Base-by-base conservation (phyloP, 1,284 basidiomycete genomes). In the Sphagnurus paluster region DNA sequence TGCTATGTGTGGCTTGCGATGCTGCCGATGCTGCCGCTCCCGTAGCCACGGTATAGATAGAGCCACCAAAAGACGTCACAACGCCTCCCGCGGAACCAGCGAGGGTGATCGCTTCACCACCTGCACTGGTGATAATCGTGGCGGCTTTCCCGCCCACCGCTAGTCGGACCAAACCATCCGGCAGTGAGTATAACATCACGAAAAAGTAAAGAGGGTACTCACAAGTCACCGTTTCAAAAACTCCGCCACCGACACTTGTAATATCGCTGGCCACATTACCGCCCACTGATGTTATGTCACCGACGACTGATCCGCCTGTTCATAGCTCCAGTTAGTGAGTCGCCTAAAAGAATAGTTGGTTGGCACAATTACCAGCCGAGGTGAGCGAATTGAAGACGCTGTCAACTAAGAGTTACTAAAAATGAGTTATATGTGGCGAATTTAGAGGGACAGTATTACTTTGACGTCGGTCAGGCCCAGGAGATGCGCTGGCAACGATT, bases 91-190 rank as follows among this genome's bases (percentile, higher is more conserved):
- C 74, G 1, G 62, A 61, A 3, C 50, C 55, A 28, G 69, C 68
- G n/a, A 75, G 62, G 2, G 74, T 74, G 38, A 75, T 56, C 5
- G 61, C 69, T 9, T 63, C 57, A 6, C 73, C 74, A 14, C 71
- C 67, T 14, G 58, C 63, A 38, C 67, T 71, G 17, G 68, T 66
- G 5, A 81, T 70, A 10, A 84, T 64, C 1, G 82, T 84, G 49
- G 77, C 63, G 2, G 70, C 82, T 32, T 72, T 41, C 8, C 80
- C 83, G 19, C 75, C 83, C 26, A 71, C 55, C 17, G 80, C 82
- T 84, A 53, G 16, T 20, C 46, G n/a, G n/a, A n/a, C n/a, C n/a
- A n/a, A n/a, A n/a, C n/a, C 39, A 41, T 42, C 16, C 17, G 20
- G 21, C 33, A 32, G 48, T 34, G 42, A 30, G n/a, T 21, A 32